Evolutionary conservation across 108 stramenopile genomes (phyloP), one percentile per base, ranked within the genome.

Genomic region (Nitzschia putrida): DNA sequence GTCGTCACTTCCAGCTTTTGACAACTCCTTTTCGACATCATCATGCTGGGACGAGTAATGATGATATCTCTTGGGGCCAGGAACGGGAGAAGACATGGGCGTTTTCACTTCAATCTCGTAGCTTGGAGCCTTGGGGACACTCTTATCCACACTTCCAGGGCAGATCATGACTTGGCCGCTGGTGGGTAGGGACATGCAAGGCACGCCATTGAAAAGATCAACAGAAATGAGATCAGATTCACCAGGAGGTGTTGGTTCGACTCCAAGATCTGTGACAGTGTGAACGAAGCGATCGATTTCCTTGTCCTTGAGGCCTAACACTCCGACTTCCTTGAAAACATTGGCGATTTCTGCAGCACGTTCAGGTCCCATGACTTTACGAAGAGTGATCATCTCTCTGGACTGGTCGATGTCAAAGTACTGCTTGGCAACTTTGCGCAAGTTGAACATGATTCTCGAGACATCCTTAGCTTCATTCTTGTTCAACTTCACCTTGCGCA

Each of bases 391-490:
- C 65, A 66, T 66, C 39, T 66, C 52, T 14, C 52, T 29, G 2
- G 50, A 53, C 24, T 53, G 12, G 51, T 53, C 34, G 25, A 53
- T 53, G 51, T 66, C 51, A 3, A 22, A 23, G 16, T n/a, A 49
- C 16, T 26, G 18, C 18, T 42, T 56, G 20, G 26, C 21, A 12
- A 23, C 38, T 43, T 69, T 69, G 40, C 68, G 54, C 16, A 69
- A 41, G 11, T 56, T 57, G 56, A 57, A 45, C 54, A 69, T 42
- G 42, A 69, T 69, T 16, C 57, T 43, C 8, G 68, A 26, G 0
- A 54, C 68, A 18, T 69, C 68, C 21, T 42, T 69, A 5, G 68
- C 57, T 47, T 69, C 56, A 11, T 25, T 14, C 12, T 20, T 22
- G 38, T 61, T 69, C 41, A 69, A 20, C 18, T 51, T 39, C 8